Conservation (phyloP, 768 basidiomycete species). For the Panellus pusillus region DNA sequence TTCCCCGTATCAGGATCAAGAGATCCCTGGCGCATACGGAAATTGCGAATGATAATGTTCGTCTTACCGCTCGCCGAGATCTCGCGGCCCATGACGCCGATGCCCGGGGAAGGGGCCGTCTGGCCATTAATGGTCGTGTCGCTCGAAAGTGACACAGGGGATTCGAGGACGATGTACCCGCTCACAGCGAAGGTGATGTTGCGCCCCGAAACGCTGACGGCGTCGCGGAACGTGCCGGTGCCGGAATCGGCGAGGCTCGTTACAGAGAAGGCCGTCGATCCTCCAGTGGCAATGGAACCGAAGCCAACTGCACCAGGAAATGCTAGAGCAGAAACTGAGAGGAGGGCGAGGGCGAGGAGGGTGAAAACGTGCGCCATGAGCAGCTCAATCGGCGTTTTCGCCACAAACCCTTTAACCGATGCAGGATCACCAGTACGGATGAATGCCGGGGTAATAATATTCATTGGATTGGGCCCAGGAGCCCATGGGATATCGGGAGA, state of each 20-base stretch:
- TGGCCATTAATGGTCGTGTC: slow-evolving; percentile 24
- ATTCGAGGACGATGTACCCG: slow-evolving; percentile 25
- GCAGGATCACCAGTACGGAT: too few relatives aligned
- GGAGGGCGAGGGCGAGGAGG: slow-evolving; percentile 6
- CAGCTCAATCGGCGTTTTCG: too few relatives aligned
- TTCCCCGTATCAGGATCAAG: slow-evolving; percentile 24
- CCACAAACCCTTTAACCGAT: too few relatives aligned
- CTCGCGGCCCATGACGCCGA: slow-evolving; percentile 25
- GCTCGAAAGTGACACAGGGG: slow-evolving; percentile 23
- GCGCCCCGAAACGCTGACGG: slow-evolving; percentile 22
- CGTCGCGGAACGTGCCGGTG: slow-evolving; percentile 23
- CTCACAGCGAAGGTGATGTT: slow-evolving; percentile 26
- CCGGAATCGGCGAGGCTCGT: slow-evolving; percentile 26
- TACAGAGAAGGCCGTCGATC: slow-evolving; percentile 21
- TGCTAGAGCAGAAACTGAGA: slow-evolving; percentile 21
- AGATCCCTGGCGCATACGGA: slow-evolving; percentile 24
- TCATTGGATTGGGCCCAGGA: too few relatives aligned
- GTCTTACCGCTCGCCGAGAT: slow-evolving; percentile 21
- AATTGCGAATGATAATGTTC: slow-evolving; percentile 24
- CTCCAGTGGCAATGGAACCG: slow-evolving; percentile 26
- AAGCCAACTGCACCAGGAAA: slow-evolving; percentile 26
- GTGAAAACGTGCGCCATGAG: slow-evolving; percentile 10
- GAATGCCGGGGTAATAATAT: slow-evolving; percentile 50
- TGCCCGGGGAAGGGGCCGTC: slow-evolving; percentile 24
- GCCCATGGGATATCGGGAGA: too few relatives aligned